Base-by-base conservation (phyloP, 108 stramenopile genomes). In the Skeletonema costatum region DNA sequence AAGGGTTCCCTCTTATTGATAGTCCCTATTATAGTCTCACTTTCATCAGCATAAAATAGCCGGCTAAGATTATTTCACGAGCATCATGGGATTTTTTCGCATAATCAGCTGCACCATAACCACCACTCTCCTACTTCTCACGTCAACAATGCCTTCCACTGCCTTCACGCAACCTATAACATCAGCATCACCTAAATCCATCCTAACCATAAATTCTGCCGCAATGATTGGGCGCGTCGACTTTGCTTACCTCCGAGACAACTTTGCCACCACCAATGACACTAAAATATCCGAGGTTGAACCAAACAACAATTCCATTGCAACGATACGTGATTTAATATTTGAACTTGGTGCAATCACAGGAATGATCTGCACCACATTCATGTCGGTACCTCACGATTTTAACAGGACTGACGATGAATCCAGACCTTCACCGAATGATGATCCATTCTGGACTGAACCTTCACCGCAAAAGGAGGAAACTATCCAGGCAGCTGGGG, bases 401-500 rank as follows among this genome's bases (percentile, higher is more conserved):
- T 9, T 25, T 25, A 56, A n/a, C 21, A 25, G 7, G 5, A n/a
- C 25, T 56, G 53, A 29, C 25, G 51, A 53, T 39, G 53, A 56
- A 56, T 56, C 21, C 9, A 56, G 25, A 25, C 53, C 53, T 29
- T 56, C 53, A 10, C 53, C 53, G 9, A 56, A 56, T 25, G 53
- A 56, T n/a, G 53, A 56, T n/a, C 53, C 53, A 56, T 56, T 56
- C 25, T 56, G 25, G 53, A 56, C 25, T 2, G 25, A 56, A 3
- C 53, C 53, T 17, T 56, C 53, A 4, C 25, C 21, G 0, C 21
- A 73, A 29, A 60, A 68, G 19, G 21, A 25, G 8, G 63, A 29
- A 29, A 41, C 46, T 68, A 4, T 30, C 63, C 5, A 38, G 29
- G 2, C 38, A 50, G 1, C 42, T 83, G 12, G 82, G 78, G 2